Evolutionary conservation across 371 early-diverging fungal genomes (phyloP), one percentile per base, ranked within the genome.

Genomic region (Haplosporangium sp.): DNA sequence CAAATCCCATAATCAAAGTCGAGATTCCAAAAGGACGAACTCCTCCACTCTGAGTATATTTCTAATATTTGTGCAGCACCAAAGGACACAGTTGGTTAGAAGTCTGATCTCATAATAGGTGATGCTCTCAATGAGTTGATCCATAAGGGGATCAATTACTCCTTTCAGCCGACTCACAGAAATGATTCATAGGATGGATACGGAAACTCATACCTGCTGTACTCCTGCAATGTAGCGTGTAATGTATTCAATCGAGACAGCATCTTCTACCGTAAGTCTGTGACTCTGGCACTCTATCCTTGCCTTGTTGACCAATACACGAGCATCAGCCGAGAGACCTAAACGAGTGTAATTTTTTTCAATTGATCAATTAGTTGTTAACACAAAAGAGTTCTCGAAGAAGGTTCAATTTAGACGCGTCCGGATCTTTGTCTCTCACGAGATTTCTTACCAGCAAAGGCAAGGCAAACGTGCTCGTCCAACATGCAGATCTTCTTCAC

Each of bases 11-110:
- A 74, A 99, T 89, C 56, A 99, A 89, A 56, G 98, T 96, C 61
- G 98, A 96, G 65, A 99, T 96, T 76, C 99, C 99, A 86, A 99
- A 99, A 37, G 99, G 99, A 83, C 99, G 94, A 20, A 97, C 95
- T 85, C 99, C 98, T 82, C 98, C 98, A 85, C 95, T 94, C 86
- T 99, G 99, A 47, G 99, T 99, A 89, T 98, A 99, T 94, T 96
- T 96, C 95, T 98, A 87, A 55, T 39, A 20, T 11, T 27, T 19
- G 13, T 40, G 15, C 2, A 60, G 48, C 9, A 27, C 11, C 17
- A 3, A 39, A 27, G 27, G 27, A 27, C 27, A 1, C 27, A 27
- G 1, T 27, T 1, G 27, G 27, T 27, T 1, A 27, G 27, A 27
- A 27, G 27, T 27, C 27, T 27, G 15, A 59, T 27, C 42, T 19